Evolutionary conservation across 176 grass and related monocot species (phyloP), one percentile per base, ranked within the genome.

Genomic region (Cenchrus fungigraminus): DNA sequence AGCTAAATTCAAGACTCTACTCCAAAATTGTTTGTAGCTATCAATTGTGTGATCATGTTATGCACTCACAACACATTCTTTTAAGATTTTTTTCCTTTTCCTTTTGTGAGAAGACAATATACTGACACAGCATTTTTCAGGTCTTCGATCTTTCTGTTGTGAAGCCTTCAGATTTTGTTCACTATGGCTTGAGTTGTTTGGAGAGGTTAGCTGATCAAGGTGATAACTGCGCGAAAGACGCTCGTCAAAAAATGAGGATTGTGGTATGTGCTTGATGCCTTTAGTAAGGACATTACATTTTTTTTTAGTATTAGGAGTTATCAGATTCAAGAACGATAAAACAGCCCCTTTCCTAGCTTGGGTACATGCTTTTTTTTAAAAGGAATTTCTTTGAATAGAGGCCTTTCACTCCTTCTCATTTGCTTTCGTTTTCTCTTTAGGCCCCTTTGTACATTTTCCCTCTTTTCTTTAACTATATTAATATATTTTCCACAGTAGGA

Each of bases 121-220:
- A 58, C 58, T 83, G 43, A 66, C 47, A 8, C 74, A 79, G 65
- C 37, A 28, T 72, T 77, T 68, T 85, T 1, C 82, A 99, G 97
- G 97, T 99, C 58, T 94, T 99, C 37, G 93, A 99, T 89, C 91
- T 99, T 89, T 93, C 92, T 84, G 62, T 4, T 61, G 86, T 90
- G 70, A 89, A 94, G 85, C 97, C 97, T 84, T 87, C 88, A 88
- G 91, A 94, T 79, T 99, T 99, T 91, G 80, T 99, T 84, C 67
- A 50, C 19, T 94, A 96, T 87, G 97, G 97, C 68, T 89, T 99
- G 78, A 60, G 86, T 86, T 96, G 93, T 89, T 91, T 99, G 86
- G 97, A 99, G 74, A 90, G 69, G 58, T 89, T 99, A 85, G 97
- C 97, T 50, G 83, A 90, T 34, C 88, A 87, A 86, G 97, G 93